Percentiles rank a stretch among this genome's conserved stretches.
Evolutionary conservation across 768 basidiomycete species (phyloP).

Genomic region (Cystoderma amianthinum): DNA sequence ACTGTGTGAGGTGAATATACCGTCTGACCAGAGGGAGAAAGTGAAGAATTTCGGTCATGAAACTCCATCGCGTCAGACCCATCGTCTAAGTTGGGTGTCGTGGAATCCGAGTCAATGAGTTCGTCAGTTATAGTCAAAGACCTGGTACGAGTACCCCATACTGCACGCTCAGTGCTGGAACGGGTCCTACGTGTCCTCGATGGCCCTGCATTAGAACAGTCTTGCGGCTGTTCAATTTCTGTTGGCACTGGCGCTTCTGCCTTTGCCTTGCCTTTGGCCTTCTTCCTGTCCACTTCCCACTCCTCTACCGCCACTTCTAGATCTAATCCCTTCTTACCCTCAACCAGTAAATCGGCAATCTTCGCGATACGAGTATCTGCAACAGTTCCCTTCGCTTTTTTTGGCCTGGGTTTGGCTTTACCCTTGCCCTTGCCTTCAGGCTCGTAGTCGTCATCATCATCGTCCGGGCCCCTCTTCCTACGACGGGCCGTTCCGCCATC

Average conservation of each 20-base stretch:
- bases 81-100: background rate
- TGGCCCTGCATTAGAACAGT: no score
- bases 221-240: background rate
- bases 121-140: no score
- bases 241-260: no score
- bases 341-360: slow-evolving; percentile 59
- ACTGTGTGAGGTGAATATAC: background rate
- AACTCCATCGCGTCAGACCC: background rate
- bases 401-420: slow-evolving; percentile 12
- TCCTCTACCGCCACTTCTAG: slow-evolving; percentile 57
- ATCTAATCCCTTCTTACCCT: slow-evolving; percentile 59
- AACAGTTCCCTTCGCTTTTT: slow-evolving; percentile 8
- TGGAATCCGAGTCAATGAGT: no score
- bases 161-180: slow-evolving; percentile 1
- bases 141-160: no score
- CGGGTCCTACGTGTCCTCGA: background rate
- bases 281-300: slow-evolving; percentile 38
- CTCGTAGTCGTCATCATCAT: slow-evolving; percentile 16
- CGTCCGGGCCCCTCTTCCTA: slow-evolving; percentile 27
- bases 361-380: slow-evolving; percentile 55
- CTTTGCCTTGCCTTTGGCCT: slow-evolving; percentile 2
- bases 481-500: slow-evolving; percentile 17
- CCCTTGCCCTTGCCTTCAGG: slow-evolving; percentile 14
- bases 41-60: background rate
- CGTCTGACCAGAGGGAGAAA: background rate